Evolutionary conservation across 495 filamentous ascomycete genomes (phyloP), one percentile per base, ranked within the genome.

Genomic region (Annulohypoxylon bovei): DNA sequence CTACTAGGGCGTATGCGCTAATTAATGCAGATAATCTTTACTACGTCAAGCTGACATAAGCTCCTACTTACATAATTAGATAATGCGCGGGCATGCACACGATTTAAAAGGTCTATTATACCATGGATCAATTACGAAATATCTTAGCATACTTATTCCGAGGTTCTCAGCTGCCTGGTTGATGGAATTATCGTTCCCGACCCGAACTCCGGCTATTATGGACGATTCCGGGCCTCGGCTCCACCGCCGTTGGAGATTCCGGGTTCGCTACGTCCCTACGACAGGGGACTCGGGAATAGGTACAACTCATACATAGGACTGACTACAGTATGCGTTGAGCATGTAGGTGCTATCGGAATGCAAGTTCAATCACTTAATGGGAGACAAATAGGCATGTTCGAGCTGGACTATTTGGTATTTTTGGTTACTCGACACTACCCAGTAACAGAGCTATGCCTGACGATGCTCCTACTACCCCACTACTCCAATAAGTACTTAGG

Each of bases 141-240:
- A 20, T 12, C 3, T 32, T 52, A 53, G 39, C 35, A 28, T 20
- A 18, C 32, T 32, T 14, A 60, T 65, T 40, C 56, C 32, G 55
- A 47, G 47, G 47, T 50, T 6, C 6, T 62, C n/a, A n/a, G n/a
- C n/a, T n/a, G n/a, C n/a, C n/a, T 40, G 37, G 46, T 57, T 68
- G 22, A 63, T 33, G 67, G 60, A 20, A 39, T 49, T 12, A 35
- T 56, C 25, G 35, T 33, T 52, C 52, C 35, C 62, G 63, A 59
- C 46, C 62, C 63, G 63, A 53, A 58, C 30, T 64, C 64, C 67
- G 69, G 63, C 69, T 60, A 60, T 59, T 49, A 11, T 58, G 52
- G 54, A 35, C 49, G 35, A 67, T 67, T 39, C 69, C 69, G 69
- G 59, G 59, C 65, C 65, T 67, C 63, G 69, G 69, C 40, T 72